Percentiles rank a stretch among this genome's conserved stretches.
phyloP scores from a whole-genome alignment of 306 rosid genomes.

The Gastrolobium villosum region DNA sequence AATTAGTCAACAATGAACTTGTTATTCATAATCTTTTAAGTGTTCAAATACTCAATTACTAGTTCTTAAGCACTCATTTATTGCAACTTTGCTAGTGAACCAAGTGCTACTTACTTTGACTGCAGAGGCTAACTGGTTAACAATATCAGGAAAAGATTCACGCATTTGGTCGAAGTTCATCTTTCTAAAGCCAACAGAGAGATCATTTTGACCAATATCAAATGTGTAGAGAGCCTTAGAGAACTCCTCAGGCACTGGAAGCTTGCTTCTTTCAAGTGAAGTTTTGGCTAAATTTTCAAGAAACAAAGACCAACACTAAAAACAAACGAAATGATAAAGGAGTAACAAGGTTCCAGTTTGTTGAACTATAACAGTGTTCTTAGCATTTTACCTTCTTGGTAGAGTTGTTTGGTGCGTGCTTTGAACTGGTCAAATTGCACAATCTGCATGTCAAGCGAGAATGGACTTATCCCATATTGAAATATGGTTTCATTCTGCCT shows the following conservation, averaged over 20 bases:
- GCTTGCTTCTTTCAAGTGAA: slow-evolving; percentile 60
- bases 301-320: slow-evolving; percentile 14
- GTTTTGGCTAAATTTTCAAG: slow-evolving; percentile 62
- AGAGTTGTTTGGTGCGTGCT: slow-evolving; percentile 72
- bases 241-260: slow-evolving; percentile 84
- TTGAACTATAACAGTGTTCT: neutral
- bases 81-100: slow-evolving; percentile 10
- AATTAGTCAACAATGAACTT: neutral
- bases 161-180: slow-evolving; percentile 72
- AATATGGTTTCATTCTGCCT: slow-evolving; percentile 87
- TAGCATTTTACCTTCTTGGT: slow-evolving; percentile 65
- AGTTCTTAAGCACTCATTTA: neutral
- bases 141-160: slow-evolving; percentile 76
- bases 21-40: neutral
- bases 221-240: slow-evolving; percentile 90
- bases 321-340: neutral
- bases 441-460: slow-evolving; percentile 83
- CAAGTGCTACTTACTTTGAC: slow-evolving; percentile 66
- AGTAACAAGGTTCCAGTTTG: neutral
- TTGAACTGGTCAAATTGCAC: slow-evolving; percentile 63
- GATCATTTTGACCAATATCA: slow-evolving; percentile 95
- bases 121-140: slow-evolving; percentile 78
- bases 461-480: slow-evolving; percentile 87
- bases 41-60: neutral
- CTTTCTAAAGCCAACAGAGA: slow-evolving; percentile 80